Percentiles rank a stretch among this genome's conserved stretches.
phyloP scores from a whole-genome alignment of 176 grass and related monocot genomes.

The Triticum monococcum region DNA sequence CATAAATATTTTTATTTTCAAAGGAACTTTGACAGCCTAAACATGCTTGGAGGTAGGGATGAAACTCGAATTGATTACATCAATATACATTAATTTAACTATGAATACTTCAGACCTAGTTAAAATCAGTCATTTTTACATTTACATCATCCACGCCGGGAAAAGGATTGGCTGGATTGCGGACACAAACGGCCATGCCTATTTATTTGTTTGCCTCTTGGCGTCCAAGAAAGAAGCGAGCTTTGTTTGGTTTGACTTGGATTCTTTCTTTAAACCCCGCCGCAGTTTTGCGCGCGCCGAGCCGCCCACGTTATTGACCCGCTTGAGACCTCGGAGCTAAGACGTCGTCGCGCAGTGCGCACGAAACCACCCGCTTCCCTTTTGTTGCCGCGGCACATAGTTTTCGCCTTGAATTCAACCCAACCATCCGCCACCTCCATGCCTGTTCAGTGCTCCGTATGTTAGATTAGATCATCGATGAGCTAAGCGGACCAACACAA shows the following conservation, averaged over 20 bases:
- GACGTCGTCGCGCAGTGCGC: neutral
- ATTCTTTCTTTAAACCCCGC: slow-evolving; percentile 9
- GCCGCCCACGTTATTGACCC: slow-evolving; percentile 40
- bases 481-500: slow-evolving; percentile 1
- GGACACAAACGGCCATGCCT: neutral
- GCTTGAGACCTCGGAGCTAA: neutral
- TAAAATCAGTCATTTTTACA: no score
- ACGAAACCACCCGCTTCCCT: neutral
- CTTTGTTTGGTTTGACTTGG: neutral
- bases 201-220: neutral
- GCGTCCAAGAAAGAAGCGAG: slow-evolving; percentile 11
- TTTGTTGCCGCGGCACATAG: slow-evolving; percentile 32
- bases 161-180: no score
- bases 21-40: no score
- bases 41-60: no score
- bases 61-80: no score
- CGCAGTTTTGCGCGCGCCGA: slow-evolving; percentile 15
- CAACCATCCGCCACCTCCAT: neutral
- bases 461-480: neutral
- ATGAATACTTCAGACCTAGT: no score
- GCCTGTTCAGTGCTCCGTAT: neutral
- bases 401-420: neutral
- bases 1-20: no score
- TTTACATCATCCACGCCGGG: no score
- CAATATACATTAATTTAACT: no score